A percentile compares a stretch with the other conserved stretches of the same genome.
Conservation (phyloP, 23 red algal genomes). For the Gracilariopsis chorda region DNA sequence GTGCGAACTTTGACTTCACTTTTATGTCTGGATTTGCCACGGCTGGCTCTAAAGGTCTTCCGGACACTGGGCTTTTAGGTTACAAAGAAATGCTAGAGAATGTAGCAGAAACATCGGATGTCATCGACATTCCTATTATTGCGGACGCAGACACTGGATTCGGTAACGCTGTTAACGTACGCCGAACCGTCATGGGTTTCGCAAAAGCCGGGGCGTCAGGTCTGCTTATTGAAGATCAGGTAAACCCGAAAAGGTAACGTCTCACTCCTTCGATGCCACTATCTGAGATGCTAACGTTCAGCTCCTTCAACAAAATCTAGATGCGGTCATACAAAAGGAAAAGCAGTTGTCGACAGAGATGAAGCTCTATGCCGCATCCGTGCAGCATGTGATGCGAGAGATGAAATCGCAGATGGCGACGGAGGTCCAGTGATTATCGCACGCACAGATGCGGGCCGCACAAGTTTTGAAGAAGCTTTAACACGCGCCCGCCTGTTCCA, state of each 20-base stretch:
- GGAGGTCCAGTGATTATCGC: constrained; percentile 73
- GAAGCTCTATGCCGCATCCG: constrained; percentile 79
- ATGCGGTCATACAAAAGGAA: constrained; percentile 93
- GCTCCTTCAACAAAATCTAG: background rate
- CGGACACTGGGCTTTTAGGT: constrained; percentile 85
- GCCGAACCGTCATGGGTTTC: constrained; percentile 75
- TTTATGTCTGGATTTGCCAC: constrained; percentile 93
- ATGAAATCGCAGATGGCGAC: constrained; percentile 41
- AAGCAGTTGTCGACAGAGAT: constrained; percentile 79
- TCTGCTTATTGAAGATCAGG: constrained; percentile 90
- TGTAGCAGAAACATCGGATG: constrained; percentile 39
- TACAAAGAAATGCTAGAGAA: constrained; percentile 78
- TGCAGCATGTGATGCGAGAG: constrained; percentile 91
- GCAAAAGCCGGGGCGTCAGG: constrained; percentile 80
- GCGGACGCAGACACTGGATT: constrained; percentile 94
- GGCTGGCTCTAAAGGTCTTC: constrained; percentile 73
- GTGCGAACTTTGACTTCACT: constrained; percentile 72
- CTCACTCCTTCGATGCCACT: background rate
- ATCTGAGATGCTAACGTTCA: background rate
- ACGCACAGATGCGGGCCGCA: constrained; percentile 68
- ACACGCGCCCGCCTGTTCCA: constrained; percentile 67
- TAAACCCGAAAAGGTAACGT: constrained; percentile 87
- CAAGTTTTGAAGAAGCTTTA: constrained; percentile 85
- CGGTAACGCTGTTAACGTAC: constrained; percentile 81
- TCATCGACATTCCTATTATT: constrained; percentile 77